Evolutionary conservation across 108 stramenopile genomes (phyloP).

Genomic region (Seminavis robusta): DNA sequence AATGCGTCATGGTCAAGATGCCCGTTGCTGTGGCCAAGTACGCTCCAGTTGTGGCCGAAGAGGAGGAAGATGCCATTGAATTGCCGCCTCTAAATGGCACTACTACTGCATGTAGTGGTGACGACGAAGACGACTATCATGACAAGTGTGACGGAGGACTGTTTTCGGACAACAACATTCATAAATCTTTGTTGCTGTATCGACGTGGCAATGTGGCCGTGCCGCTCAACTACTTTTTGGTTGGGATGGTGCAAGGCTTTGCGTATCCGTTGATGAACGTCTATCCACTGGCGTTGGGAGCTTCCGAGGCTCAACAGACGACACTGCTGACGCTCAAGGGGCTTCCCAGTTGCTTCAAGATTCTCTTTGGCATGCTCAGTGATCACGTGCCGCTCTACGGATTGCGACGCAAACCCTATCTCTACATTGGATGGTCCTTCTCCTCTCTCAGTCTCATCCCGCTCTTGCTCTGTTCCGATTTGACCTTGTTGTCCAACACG

Average conservation of each 20-base stretch:
- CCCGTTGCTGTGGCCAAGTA: no score
- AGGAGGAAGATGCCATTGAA: no score
- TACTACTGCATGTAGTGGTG: no score
- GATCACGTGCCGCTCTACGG: conserved; percentile 52
- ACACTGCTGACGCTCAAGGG: conserved; percentile 22
- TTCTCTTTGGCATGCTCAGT: conserved; percentile 42
- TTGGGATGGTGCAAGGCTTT: neutral
- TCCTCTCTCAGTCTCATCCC: conserved; percentile 46
- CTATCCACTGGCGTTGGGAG: conserved; percentile 65
- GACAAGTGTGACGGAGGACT: no score
- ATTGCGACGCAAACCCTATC: conserved; percentile 49
- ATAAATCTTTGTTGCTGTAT: neutral
- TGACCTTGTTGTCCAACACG: conserved; percentile 29
- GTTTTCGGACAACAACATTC: no score
- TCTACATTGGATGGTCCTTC: conserved; percentile 36
- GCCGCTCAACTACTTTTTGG: neutral
- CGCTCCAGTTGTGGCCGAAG: no score
- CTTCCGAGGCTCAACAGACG: conserved; percentile 64
- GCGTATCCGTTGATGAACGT: conserved; percentile 40
- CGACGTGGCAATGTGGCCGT: neutral
- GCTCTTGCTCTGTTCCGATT: conserved; percentile 43
- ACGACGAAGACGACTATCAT: no score
- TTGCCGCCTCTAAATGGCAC: no score
- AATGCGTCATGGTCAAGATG: no score
- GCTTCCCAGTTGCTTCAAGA: conserved; percentile 24